A percentile compares a stretch with the other conserved stretches of the same genome.
phyloP scores from a whole-genome alignment of 345 rosid species.

The Mallotus nudiflorus region DNA sequence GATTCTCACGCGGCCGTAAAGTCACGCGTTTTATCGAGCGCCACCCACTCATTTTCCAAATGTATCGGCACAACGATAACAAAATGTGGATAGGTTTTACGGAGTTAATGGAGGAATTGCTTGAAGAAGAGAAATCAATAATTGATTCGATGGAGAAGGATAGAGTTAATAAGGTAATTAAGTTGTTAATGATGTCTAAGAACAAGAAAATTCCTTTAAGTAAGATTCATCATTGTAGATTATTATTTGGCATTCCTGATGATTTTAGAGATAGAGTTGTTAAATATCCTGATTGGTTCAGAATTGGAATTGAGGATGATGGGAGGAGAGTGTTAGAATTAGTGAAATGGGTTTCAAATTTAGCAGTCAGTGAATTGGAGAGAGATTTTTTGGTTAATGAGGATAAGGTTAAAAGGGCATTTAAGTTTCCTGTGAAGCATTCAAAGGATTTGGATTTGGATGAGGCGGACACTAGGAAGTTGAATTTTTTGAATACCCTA shows the following conservation, averaged over 20 bases:
- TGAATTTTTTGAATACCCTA: conserved; percentile 61
- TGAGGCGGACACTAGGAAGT: conserved; percentile 44
- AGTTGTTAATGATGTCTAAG: conserved; percentile 78
- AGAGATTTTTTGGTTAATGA: conserved; percentile 60
- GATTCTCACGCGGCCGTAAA: conserved; percentile 91
- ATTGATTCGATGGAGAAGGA: conserved; percentile 63
- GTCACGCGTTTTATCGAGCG: conserved; percentile 52
- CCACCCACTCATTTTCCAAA: conserved; percentile 66
- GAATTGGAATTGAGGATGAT: conserved; percentile 48
- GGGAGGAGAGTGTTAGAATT: conserved; percentile 73
- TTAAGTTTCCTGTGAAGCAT: conserved; percentile 70
- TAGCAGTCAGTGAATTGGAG: conserved; percentile 69
- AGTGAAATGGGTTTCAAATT: conserved; percentile 65
- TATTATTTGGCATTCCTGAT: conserved; percentile 79
- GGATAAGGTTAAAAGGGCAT: conserved; percentile 57
- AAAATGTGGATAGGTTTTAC: conserved; percentile 83
- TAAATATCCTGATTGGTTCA: conserved; percentile 68
- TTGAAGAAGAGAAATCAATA: conserved; percentile 56
- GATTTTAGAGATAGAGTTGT: conserved; percentile 75
- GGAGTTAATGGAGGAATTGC: conserved; percentile 59
- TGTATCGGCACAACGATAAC: conserved; percentile 61
- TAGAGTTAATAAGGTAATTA: conserved; percentile 57
- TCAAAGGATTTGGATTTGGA: conserved; percentile 66
- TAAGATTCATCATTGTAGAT: conserved; percentile 69
- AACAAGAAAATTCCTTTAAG: conserved; percentile 66